phyloP scores from a whole-genome alignment of 352 stramenopile species.

The Globisporangium alternatum region DNA sequence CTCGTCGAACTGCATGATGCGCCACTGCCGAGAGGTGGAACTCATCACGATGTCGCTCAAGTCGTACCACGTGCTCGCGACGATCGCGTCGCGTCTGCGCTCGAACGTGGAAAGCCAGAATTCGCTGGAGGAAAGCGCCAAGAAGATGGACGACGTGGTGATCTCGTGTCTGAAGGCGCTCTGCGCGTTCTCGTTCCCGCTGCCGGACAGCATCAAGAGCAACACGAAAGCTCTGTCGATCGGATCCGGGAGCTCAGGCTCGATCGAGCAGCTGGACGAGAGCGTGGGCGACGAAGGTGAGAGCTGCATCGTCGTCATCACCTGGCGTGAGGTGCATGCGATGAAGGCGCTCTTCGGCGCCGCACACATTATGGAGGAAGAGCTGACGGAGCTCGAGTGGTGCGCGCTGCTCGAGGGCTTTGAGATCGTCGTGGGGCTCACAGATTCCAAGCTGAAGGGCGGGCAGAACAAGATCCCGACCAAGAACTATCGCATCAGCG shows the following conservation, averaged over 20 bases:
- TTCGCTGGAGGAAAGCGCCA: slow-evolving; percentile 34
- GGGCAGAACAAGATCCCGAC: slow-evolving; percentile 74
- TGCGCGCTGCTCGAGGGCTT: slow-evolving; percentile 73
- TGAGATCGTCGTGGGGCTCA: slow-evolving; percentile 78
- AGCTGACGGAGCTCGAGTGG: slow-evolving; percentile 75
- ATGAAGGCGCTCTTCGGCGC: slow-evolving; percentile 86
- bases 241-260: slow-evolving; percentile 15
- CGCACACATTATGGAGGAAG: slow-evolving; percentile 84
- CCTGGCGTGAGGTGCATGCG: slow-evolving; percentile 83
- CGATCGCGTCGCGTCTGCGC: slow-evolving; percentile 65
- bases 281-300: slow-evolving; percentile 48
- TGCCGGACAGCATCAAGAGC: slow-evolving; percentile 60
- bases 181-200: slow-evolving; percentile 76
- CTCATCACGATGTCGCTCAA: slow-evolving; percentile 82
- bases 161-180: slow-evolving; percentile 68
- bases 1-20: slow-evolving; percentile 74
- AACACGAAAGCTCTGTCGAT: slow-evolving; percentile 33
- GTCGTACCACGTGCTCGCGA: slow-evolving; percentile 80
- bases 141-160: slow-evolving; percentile 74
- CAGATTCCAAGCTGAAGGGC: slow-evolving; percentile 63
- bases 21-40: slow-evolving; percentile 77
- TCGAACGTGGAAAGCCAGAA: slow-evolving; percentile 42
- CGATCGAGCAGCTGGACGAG: slow-evolving; percentile 38
- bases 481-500: slow-evolving; percentile 69
- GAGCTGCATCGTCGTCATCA: slow-evolving; percentile 61